Evolutionary conservation across 176 grass and related monocot species (phyloP).

Genomic region (Dactylis glomerata): DNA sequence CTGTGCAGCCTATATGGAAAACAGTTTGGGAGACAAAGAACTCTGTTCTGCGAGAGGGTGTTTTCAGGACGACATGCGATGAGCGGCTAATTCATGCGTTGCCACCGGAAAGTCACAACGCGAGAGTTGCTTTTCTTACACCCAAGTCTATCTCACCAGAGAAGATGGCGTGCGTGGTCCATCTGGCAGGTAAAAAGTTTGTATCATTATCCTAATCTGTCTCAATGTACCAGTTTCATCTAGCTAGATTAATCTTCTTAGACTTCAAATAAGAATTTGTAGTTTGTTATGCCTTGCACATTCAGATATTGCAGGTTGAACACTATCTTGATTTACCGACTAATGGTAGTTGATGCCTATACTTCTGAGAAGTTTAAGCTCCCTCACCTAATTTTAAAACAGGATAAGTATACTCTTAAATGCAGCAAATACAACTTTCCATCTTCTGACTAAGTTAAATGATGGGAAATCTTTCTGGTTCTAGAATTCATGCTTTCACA

Average conservation of each 20-base stretch:
- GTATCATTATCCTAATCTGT: not conserved
- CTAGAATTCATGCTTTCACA: not conserved
- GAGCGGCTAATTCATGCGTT: slow-evolving; percentile 59
- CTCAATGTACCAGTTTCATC: not conserved
- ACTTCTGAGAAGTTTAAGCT: not conserved
- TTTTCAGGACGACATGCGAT: slow-evolving; percentile 81
- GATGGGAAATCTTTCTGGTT: not conserved
- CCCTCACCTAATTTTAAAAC: not conserved
- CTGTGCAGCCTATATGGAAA: slow-evolving; percentile 73
- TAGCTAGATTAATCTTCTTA: slow-evolving; percentile 20
- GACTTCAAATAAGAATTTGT: not conserved
- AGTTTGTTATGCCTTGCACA: not conserved
- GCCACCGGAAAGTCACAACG: slow-evolving; percentile 77
- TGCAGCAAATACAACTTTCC: not conserved
- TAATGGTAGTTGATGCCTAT: not conserved
- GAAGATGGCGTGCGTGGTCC: slow-evolving; percentile 89
- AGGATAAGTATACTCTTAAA: not conserved
- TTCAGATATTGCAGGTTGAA: not conserved
- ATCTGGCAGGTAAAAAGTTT: slow-evolving; percentile 77
- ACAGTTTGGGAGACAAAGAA: slow-evolving; percentile 83
- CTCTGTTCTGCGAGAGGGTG: slow-evolving; percentile 71
- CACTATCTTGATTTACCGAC: not conserved
- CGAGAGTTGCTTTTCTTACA: slow-evolving; percentile 85
- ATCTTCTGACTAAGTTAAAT: not conserved
- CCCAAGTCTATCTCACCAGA: slow-evolving; percentile 69